A percentile compares a stretch with the other conserved stretches of the same genome.
Evolutionary conservation across 345 rosid genomes (phyloP).

Genomic region (Dovyalis caffra): DNA sequence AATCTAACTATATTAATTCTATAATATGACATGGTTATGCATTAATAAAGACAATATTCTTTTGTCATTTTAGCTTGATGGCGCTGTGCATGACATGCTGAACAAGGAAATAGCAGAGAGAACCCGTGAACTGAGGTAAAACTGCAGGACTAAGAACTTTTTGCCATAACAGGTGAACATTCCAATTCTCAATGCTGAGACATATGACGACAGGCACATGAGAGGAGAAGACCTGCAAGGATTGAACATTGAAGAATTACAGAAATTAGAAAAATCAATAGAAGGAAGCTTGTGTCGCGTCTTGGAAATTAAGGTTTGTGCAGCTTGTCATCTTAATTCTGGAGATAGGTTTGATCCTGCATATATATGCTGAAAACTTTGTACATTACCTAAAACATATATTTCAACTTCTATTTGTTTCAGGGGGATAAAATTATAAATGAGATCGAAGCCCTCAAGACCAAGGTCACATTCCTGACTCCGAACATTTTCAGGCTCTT

Average conservation of each 20-base stretch:
- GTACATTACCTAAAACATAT: not conserved
- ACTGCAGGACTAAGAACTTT: not conserved
- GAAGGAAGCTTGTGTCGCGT: constrained; percentile 26
- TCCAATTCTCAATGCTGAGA: not conserved
- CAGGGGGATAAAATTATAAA: constrained; percentile 26
- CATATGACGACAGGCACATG: constrained; percentile 19
- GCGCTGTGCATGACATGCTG: constrained; percentile 11
- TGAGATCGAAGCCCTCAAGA: constrained; percentile 26
- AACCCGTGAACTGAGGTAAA: constrained; percentile 41
- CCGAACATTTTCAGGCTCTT: not conserved
- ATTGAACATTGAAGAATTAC: constrained; percentile 24
- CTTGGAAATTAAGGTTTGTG: constrained; percentile 29
- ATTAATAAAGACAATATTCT: not conserved
- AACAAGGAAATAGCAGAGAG: constrained; percentile 36
- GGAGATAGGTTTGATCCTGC: not conserved
- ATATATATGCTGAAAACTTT: not conserved
- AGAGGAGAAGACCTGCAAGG: constrained; percentile 39
- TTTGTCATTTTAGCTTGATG: constrained; percentile 26
- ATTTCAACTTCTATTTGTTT: not conserved
- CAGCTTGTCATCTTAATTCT: not conserved
- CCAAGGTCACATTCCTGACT: constrained; percentile 23
- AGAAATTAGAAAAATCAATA: constrained; percentile 20
- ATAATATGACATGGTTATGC: not conserved
- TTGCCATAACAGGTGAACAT: not conserved
- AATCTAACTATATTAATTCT: not conserved